These are phyloP conservation scores for Aristolochia contorta DNA, from an alignment of 164 flowering plant genomes.

Conservation along the genomic window DNA sequence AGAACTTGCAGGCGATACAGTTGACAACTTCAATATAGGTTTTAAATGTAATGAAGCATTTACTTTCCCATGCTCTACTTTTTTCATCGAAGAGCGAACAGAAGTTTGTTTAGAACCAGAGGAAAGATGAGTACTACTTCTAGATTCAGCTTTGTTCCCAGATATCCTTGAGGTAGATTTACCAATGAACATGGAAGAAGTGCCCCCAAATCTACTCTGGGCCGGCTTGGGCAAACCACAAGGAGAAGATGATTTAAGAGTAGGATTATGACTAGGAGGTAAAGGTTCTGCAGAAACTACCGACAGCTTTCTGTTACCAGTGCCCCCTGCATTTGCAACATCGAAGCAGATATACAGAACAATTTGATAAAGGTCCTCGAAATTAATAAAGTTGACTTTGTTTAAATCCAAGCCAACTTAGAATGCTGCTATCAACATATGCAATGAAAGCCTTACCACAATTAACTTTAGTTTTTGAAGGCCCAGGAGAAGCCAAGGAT, in stretches of 20 bases:
- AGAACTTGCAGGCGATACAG: conserved; percentile 11
- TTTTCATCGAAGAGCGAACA: background rate
- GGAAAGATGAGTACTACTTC: background rate
- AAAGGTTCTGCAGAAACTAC: conserved; percentile 20
- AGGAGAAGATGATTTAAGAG: conserved; percentile 36
- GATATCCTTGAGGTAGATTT: conserved; percentile 14
- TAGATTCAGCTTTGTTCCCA: conserved; percentile 24
- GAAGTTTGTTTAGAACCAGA: conserved; percentile 7
- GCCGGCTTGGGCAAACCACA: conserved; percentile 18
- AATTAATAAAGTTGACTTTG: too few species aligned
- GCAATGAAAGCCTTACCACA: conserved; percentile 25
- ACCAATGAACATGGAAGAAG: conserved; percentile 10
- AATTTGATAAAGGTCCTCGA: too few species aligned
- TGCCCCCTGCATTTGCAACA: background rate
- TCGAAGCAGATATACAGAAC: conserved; percentile 1
- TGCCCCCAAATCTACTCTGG: too few species aligned
- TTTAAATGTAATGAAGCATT: background rate
- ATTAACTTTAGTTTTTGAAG: conserved; percentile 25
- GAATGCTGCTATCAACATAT: background rate
- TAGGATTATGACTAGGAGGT: conserved; percentile 24
- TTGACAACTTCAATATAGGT: background rate
- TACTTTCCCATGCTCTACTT: background rate
- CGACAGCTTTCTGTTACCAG: conserved; percentile 22
- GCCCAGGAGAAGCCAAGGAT: conserved; percentile 26
- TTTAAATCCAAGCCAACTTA: background rate